These are phyloP conservation scores for Podospora pseudopauciseta DNA, from an alignment of 495 filamentous ascomycete species.

Conservation along the genomic window DNA sequence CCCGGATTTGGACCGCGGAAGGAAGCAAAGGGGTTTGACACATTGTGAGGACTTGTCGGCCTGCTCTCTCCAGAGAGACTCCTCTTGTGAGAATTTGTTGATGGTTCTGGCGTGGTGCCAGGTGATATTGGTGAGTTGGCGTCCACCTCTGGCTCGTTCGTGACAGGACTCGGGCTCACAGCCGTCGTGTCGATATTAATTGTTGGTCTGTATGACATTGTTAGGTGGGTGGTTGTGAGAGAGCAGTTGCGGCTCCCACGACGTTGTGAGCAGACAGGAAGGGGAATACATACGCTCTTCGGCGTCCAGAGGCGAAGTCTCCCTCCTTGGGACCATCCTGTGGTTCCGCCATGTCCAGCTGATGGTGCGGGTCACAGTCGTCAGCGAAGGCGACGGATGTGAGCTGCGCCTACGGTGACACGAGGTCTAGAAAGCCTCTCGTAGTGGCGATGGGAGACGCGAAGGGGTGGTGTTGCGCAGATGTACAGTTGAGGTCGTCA, in stretches of 20 bases:
- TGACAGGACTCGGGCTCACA: conserved; percentile 42
- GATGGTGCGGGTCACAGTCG: conserved; percentile 21
- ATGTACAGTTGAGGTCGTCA: background rate
- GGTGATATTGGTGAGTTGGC: conserved; percentile 44
- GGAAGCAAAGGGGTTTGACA: conserved; percentile 62
- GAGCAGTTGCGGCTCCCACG: background rate
- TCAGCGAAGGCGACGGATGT: conserved; percentile 20
- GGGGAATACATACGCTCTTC: conserved; percentile 31
- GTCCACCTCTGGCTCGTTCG: conserved; percentile 19
- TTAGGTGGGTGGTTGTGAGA: conserved; percentile 14
- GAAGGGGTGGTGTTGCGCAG: background rate
- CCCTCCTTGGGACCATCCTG: conserved; percentile 18
- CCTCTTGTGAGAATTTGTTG: conserved; percentile 44
- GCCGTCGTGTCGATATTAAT: conserved; percentile 76
- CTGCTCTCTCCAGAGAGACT: conserved; percentile 56
- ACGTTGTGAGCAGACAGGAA: background rate
- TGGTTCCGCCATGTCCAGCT: conserved; percentile 28
- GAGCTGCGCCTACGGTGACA: conserved; percentile 8
- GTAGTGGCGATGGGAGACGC: conserved; percentile 15
- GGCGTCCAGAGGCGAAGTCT: conserved; percentile 21
- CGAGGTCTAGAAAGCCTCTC: conserved; percentile 8
- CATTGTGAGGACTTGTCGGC: conserved; percentile 86
- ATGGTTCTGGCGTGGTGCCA: conserved; percentile 39
- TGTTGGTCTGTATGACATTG: conserved; percentile 49
- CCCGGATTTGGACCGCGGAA: conserved; percentile 42